Conservation (phyloP, 345 rosid genomes). For the Punica granatum region DNA sequence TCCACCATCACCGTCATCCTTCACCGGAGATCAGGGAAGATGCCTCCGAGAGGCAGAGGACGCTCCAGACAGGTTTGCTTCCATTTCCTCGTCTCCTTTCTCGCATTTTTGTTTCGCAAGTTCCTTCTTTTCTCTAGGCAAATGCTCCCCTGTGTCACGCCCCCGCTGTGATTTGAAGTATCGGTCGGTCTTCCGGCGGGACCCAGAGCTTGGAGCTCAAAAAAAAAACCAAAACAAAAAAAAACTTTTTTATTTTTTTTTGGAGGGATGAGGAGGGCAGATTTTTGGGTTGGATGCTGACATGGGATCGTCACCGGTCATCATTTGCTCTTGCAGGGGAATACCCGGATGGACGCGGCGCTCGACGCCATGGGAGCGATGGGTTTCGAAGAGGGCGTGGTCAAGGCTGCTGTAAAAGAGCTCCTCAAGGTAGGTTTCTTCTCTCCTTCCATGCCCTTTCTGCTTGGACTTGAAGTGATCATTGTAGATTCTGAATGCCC, state of each 20-base stretch:
- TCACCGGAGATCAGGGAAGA: conserved; percentile 6
- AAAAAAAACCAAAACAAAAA: too few species aligned
- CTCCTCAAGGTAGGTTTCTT: conserved; percentile 26
- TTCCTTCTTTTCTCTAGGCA: background rate
- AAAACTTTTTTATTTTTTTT: too few species aligned
- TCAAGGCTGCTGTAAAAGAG: conserved; percentile 18
- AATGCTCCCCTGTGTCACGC: too few species aligned
- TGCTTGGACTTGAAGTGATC: background rate
- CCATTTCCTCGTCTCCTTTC: background rate
- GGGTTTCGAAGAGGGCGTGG: conserved; percentile 21
- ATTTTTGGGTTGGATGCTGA: background rate
- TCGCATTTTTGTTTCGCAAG: background rate
- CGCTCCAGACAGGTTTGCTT: conserved; percentile 18
- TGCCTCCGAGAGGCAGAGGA: conserved; percentile 15
- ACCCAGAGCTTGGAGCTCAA: background rate
- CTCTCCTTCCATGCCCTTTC: background rate
- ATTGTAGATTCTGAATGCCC: background rate
- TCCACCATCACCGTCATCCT: too few species aligned
- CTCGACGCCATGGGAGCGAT: conserved; percentile 30
- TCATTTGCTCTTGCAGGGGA: conserved; percentile 9
- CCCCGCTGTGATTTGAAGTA: background rate
- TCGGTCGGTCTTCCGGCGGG: background rate
- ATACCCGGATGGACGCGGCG: conserved; percentile 37
- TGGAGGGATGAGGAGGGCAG: too few species aligned
- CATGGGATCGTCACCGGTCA: background rate